phyloP scores from a whole-genome alignment of 2,329 filamentous ascomycete genomes.

The Neurospora sp. region DNA sequence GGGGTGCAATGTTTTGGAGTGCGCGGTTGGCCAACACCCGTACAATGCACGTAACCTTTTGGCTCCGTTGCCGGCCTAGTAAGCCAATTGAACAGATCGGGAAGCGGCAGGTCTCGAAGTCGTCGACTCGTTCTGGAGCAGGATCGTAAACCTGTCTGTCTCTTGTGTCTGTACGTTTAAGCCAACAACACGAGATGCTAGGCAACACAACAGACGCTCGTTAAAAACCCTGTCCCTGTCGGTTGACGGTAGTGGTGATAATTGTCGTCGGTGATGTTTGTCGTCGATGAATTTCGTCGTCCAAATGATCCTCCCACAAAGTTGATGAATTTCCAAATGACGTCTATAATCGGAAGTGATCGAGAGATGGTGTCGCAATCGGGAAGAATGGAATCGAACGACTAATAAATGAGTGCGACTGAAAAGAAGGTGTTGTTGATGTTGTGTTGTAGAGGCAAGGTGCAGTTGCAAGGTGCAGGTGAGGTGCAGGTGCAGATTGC shows the following conservation, averaged over 20 bases:
- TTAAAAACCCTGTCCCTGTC: background rate
- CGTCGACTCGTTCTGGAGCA: background rate
- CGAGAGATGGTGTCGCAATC: background rate
- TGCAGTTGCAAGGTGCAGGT: background rate
- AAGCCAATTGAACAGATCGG: background rate
- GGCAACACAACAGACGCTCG: background rate
- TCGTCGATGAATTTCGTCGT: background rate
- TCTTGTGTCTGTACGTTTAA: background rate
- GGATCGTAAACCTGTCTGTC: background rate
- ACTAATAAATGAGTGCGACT: background rate
- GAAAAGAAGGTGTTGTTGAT: background rate
- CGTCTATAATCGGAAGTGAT: background rate
- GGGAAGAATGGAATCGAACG: background rate
- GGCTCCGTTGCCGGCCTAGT: slow-evolving; percentile 8
- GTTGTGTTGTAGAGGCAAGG: background rate
- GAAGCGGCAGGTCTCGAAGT: background rate
- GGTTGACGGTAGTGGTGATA: background rate
- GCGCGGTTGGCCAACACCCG: slow-evolving; percentile 11
- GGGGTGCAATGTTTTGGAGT: slow-evolving; percentile 11
- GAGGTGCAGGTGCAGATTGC: background rate
- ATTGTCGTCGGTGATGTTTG: background rate
- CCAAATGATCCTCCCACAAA: background rate
- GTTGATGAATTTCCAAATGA: background rate
- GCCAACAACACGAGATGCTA: background rate
- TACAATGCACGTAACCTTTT: slow-evolving; percentile 12